phyloP scores from a whole-genome alignment of 176 grass and related monocot species.

The Areca catechu region DNA sequence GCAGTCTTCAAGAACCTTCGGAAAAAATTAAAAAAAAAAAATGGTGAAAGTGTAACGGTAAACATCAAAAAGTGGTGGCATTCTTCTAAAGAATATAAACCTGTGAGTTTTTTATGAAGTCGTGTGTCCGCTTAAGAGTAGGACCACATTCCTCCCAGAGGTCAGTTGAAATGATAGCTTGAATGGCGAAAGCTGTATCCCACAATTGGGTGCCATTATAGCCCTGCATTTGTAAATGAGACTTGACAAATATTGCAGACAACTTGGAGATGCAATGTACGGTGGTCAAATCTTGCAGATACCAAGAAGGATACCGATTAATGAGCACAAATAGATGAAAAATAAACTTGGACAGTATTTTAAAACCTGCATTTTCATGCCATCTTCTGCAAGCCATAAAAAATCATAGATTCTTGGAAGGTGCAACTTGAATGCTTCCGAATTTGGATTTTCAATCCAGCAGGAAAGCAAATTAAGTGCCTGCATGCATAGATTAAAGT shows the following conservation, averaged over 20 bases:
- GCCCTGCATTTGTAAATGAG: slow-evolving; percentile 24
- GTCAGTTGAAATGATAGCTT: slow-evolving; percentile 64
- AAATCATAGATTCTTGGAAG: slow-evolving; percentile 71
- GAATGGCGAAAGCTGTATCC: slow-evolving; percentile 82
- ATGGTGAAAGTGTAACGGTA: too few species aligned
- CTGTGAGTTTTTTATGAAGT: slow-evolving; percentile 63
- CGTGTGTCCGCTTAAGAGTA: slow-evolving; percentile 58
- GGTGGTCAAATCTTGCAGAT: not conserved
- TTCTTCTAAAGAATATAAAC: slow-evolving; percentile 14
- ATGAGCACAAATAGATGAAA: not conserved
- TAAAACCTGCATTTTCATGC: slow-evolving; percentile 91
- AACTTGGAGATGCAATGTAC: too few species aligned
- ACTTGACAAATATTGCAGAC: too few species aligned
- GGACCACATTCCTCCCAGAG: slow-evolving; percentile 49
- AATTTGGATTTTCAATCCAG: slow-evolving; percentile 92
- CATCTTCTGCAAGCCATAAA: slow-evolving; percentile 96
- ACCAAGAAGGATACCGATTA: not conserved
- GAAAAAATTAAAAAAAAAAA: not conserved
- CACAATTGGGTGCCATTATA: slow-evolving; percentile 91
- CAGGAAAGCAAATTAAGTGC: slow-evolving; percentile 90
- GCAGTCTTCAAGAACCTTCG: slow-evolving; percentile 75
- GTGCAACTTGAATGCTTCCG: slow-evolving; percentile 83
- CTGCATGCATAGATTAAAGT: slow-evolving; percentile 26
- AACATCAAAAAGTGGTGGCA: too few species aligned
- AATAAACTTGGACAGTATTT: not conserved